Percentiles rank a stretch among this genome's conserved stretches.
Conservation (phyloP, 495 filamentous ascomycete species). For the Astrocystis sublimbata region DNA sequence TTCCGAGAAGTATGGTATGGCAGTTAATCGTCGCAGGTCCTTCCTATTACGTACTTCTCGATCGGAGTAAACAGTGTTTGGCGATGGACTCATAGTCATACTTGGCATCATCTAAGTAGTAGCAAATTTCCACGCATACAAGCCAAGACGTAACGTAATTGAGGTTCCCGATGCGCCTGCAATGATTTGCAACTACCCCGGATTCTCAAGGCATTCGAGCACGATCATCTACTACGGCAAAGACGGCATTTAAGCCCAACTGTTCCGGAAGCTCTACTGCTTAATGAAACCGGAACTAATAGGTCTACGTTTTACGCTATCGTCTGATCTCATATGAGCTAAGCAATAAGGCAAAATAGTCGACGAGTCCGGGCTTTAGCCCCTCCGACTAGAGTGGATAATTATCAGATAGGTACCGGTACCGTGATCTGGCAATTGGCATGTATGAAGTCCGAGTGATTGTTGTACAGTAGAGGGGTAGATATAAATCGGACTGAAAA, state of each 20-base stretch:
- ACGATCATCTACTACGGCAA: neutral
- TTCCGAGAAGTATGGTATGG: neutral
- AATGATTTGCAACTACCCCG: neutral
- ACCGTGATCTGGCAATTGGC: neutral
- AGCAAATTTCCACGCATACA: too few relatives aligned
- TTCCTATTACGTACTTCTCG: neutral
- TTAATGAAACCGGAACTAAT: neutral
- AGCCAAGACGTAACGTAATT: neutral
- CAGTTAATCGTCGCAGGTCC: neutral
- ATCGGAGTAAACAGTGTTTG: neutral
- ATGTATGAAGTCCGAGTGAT: neutral
- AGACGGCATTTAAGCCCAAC: neutral
- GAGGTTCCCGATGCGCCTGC: neutral
- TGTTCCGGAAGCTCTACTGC: neutral
- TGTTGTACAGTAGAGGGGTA: neutral
- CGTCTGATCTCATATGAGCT: neutral
- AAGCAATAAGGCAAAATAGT: neutral
- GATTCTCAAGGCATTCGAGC: slow-evolving; percentile 2
- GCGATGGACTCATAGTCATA: neutral
- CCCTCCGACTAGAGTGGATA: neutral
- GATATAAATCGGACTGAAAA: neutral
- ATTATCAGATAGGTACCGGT: neutral
- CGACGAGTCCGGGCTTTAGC: too few relatives aligned
- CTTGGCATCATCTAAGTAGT: too few relatives aligned
- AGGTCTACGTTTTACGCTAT: neutral